A percentile compares a stretch with the other conserved stretches of the same genome.
phyloP scores from a whole-genome alignment of 1,284 basidiomycete genomes.

The Peniophora sp. region DNA sequence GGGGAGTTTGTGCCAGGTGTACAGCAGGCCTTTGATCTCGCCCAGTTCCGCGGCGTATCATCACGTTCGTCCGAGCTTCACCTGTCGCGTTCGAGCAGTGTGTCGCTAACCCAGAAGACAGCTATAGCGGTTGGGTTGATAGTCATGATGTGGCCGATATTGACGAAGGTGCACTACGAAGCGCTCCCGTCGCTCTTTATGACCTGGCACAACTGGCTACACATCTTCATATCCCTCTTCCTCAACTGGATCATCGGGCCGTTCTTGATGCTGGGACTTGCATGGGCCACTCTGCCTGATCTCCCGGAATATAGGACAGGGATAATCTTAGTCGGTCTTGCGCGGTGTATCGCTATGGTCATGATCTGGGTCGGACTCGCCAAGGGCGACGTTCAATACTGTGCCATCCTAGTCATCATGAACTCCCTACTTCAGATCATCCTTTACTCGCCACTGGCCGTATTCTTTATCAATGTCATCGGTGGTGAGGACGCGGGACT shows the following conservation, averaged over 20 bases:
- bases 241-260: constrained; percentile 84
- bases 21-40: constrained; percentile 44
- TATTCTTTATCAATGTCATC: constrained; percentile 75
- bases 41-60: constrained; percentile 46
- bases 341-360: constrained; percentile 73
- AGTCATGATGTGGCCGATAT: constrained; percentile 89
- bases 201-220: constrained; percentile 55
- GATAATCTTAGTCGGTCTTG: constrained; percentile 51
- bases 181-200: constrained; percentile 52
- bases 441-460: constrained; percentile 68
- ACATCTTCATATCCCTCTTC: constrained; percentile 63
- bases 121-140: constrained; percentile 74
- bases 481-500: constrained; percentile 40
- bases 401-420: constrained; percentile 63
- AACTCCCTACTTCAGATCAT: constrained; percentile 70
- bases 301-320: constrained; percentile 51
- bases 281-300: constrained; percentile 83
- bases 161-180: constrained; percentile 78
- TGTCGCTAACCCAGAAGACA: constrained; percentile 20
- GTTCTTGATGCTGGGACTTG: constrained; percentile 75
- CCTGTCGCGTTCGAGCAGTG: constrained; percentile 12
- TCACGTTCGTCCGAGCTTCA: constrained; percentile 38
- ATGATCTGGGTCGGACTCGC: constrained; percentile 84
- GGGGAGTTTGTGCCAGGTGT: constrained; percentile 54
- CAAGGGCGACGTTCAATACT: constrained; percentile 66